Percentiles rank a stretch among this genome's conserved stretches.
These are phyloP conservation scores for Heterobasidion occidentale DNA, from an alignment of 1,284 basidiomycete genomes.

Conservation along the genomic window DNA sequence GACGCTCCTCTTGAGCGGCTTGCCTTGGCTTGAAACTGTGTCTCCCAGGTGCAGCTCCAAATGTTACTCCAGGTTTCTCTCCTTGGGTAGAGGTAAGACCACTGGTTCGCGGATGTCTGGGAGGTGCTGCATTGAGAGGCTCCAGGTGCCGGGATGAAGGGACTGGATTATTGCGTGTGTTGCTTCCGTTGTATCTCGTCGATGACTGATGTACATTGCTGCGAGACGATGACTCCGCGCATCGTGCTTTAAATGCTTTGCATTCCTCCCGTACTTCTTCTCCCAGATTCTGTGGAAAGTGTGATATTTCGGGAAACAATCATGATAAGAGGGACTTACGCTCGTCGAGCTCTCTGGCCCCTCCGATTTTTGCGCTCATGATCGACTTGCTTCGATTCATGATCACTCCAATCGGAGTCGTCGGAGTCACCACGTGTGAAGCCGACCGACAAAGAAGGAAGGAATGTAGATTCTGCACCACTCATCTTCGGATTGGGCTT, in stretches of 20 bases:
- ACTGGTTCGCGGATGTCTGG: neutral
- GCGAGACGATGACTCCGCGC: neutral
- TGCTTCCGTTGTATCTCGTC: neutral
- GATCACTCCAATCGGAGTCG: slow-evolving; percentile 72
- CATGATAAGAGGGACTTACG: slow-evolving; percentile 49
- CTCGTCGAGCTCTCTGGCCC: slow-evolving; percentile 85
- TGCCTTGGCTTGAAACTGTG: slow-evolving; percentile 2
- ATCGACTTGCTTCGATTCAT: slow-evolving; percentile 51
- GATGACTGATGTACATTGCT: neutral
- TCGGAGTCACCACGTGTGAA: slow-evolving; percentile 71
- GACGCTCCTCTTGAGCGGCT: slow-evolving; percentile 25
- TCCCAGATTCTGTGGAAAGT: slow-evolving; percentile 79
- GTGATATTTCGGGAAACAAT: slow-evolving; percentile 1
- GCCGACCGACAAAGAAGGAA: slow-evolving; percentile 83
- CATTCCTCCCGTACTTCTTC: slow-evolving; percentile 87
- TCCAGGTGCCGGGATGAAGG: neutral
- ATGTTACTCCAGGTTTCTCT: neutral
- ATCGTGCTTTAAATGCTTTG: slow-evolving; percentile 79
- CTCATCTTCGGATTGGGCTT: slow-evolving; percentile 11
- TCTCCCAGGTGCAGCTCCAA: neutral
- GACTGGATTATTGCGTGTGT: neutral
- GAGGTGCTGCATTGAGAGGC: neutral
- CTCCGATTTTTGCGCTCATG: slow-evolving; percentile 69
- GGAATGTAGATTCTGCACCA: slow-evolving; percentile 68
- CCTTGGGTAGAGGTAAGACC: neutral